Conservation (phyloP, 305 asterid species). For the Fraxinus greggii region DNA sequence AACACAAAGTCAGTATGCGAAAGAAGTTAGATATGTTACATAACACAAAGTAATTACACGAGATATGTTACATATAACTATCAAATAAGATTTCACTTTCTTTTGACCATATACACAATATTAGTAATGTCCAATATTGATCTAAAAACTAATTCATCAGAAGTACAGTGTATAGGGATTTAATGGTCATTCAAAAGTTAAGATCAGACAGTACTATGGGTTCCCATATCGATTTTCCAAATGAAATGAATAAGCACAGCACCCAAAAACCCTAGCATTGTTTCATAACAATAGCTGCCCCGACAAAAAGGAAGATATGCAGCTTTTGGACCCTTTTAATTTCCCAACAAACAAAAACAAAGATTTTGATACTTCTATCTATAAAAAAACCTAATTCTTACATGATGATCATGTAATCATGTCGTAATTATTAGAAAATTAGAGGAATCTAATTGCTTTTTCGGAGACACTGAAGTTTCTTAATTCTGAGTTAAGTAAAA, state of each 20-base stretch:
- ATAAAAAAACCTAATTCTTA: background rate
- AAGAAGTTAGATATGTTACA: too few species aligned
- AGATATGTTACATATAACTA: too few species aligned
- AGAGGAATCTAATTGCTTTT: background rate
- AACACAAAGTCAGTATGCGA: too few species aligned
- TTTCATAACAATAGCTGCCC: conserved; percentile 50
- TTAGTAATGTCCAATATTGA: background rate
- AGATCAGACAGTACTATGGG: background rate
- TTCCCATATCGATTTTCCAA: conserved; percentile 9
- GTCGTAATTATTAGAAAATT: conserved; percentile 36
- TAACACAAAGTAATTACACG: too few species aligned
- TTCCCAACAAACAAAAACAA: conserved; percentile 64
- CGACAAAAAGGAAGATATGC: conserved; percentile 85
- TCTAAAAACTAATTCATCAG: background rate
- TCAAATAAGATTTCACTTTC: background rate
- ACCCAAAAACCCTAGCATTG: conserved; percentile 63
- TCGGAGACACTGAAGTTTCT: background rate
- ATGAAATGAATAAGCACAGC: conserved; percentile 52
- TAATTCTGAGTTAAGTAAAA: background rate
- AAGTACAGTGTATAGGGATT: background rate
- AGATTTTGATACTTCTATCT: conserved; percentile 34
- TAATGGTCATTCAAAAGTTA: background rate
- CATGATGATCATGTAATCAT: conserved; percentile 38
- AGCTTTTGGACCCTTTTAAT: conserved; percentile 75
- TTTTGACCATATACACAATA: background rate